Percentiles rank a stretch among this genome's conserved stretches.
These are phyloP conservation scores for Effrenium voratum DNA, from an alignment of 73 alveolate species.

Conservation along the genomic window DNA sequence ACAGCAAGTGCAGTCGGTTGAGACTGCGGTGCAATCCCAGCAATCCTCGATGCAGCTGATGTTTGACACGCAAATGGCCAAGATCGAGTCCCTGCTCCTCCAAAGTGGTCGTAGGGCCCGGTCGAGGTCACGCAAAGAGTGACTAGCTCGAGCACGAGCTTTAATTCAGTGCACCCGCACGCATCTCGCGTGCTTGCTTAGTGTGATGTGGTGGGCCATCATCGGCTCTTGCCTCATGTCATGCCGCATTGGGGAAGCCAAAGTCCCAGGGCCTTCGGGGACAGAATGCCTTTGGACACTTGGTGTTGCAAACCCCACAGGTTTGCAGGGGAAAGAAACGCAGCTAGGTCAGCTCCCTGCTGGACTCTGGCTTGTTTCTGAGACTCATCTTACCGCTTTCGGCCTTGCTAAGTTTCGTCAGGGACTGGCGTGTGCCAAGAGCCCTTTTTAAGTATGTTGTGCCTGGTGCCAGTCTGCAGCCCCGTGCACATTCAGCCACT, in stretches of 20 bases:
- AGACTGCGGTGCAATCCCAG: too few relatives aligned
- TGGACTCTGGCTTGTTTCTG: background rate
- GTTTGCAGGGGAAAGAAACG: background rate
- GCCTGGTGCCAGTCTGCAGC: background rate
- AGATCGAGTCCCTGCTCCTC: too few relatives aligned
- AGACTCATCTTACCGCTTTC: background rate
- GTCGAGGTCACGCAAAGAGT: too few relatives aligned
- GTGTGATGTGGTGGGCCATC: too few relatives aligned
- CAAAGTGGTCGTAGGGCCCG: too few relatives aligned
- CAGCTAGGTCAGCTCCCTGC: background rate
- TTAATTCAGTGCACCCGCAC: too few relatives aligned
- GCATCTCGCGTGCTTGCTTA: too few relatives aligned
- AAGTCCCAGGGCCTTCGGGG: constrained; percentile 13
- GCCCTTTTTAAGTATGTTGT: background rate
- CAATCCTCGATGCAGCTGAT: too few relatives aligned
- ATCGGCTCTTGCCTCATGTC: background rate
- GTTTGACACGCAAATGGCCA: too few relatives aligned
- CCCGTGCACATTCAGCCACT: background rate
- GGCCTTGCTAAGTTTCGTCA: background rate
- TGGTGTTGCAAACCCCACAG: background rate
- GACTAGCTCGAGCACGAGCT: too few relatives aligned
- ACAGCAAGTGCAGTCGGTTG: too few relatives aligned
- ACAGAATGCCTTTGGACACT: background rate
- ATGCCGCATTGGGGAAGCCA: constrained; percentile 7
- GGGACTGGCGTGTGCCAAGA: background rate